phyloP scores from a whole-genome alignment of 2,329 filamentous ascomycete genomes.

The Clonostachys sp. region DNA sequence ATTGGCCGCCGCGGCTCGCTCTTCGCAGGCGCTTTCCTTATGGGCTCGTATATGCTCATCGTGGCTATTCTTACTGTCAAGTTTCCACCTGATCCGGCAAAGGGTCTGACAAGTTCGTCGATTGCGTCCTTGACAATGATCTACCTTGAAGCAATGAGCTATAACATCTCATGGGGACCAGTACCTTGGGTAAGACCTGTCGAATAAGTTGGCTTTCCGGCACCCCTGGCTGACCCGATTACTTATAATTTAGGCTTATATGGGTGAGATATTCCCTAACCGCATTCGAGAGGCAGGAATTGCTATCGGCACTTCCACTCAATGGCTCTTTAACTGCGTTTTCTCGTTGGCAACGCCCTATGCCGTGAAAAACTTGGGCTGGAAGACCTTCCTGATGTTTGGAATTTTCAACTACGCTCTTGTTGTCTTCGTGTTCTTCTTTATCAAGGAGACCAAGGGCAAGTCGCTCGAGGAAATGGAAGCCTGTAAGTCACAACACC shows the following conservation, averaged over 20 bases:
- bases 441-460: constrained; percentile 36
- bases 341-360: constrained; percentile 43
- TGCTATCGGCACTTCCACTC: constrained; percentile 40
- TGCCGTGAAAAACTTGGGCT: constrained; percentile 37
- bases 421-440: constrained; percentile 33
- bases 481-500: constrained; percentile 8
- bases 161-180: constrained; percentile 44
- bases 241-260: constrained; percentile 24
- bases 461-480: constrained; percentile 38
- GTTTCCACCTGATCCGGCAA: constrained; percentile 27
- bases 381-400: constrained; percentile 45
- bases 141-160: constrained; percentile 44
- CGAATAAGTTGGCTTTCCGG: background rate
- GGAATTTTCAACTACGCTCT: constrained; percentile 40
- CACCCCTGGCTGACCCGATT: background rate
- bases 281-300: constrained; percentile 44
- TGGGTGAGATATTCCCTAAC: constrained; percentile 43
- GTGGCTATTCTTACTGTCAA: constrained; percentile 41
- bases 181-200: constrained; percentile 35
- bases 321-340: constrained; percentile 48
- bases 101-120: constrained; percentile 26
- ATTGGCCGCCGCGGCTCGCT: constrained; percentile 42
- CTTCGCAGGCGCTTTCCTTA: constrained; percentile 40
- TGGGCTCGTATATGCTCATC: constrained; percentile 48
- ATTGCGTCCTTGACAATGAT: constrained; percentile 45